Base-by-base conservation (phyloP, 164 flowering plant genomes). In the Cinnamomum micranthum region DNA sequence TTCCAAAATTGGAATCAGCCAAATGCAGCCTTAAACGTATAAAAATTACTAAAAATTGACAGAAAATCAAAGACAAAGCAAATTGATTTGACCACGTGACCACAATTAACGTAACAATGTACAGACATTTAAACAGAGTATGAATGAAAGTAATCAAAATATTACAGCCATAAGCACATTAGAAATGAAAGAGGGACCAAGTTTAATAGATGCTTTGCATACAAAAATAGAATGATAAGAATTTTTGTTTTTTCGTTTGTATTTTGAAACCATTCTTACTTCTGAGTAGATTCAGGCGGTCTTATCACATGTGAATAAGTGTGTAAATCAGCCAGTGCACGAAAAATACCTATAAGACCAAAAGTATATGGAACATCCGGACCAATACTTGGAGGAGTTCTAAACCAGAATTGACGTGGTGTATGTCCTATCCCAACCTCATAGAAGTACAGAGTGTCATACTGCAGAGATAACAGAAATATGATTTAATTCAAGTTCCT, bases 301-400 rank as follows among this genome's bases (percentile, higher is more conserved):
- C 47, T 41, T 41, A 59, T 59, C 63, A 59, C n/a, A n/a, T 59
- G 4, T 31, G 35, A 59, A 17, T 24, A 60, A 67, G 47, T 27
- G 50, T 15, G 15, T 67, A 73, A 31, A 70, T 33, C 69, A 67
- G 2, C 20, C 1, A 31, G 17, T 60, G 12, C 50, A 66, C 4
- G 68, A 69, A 33, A 58, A 50, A 50, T 65, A 85, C 87, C 90
- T 63, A 87, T 84, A 28, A 87, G 47, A 12, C 90, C 88, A 47
- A 87, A 85, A 19, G 84, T 84, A 70, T 84, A 86, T 2, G 90
- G 85, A 73, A 82, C 86, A 68, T 87, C 86, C 0, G 85, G 88
- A 63, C 90, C 88, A 11, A 80, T 77, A 70, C 65, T 33, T 2
- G 88, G 90, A 66, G 87, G 88, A 73, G 90, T 87, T 31, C 69